Conservation (phyloP, 305 asterid genomes). For the Solanum hybrid region DNA sequence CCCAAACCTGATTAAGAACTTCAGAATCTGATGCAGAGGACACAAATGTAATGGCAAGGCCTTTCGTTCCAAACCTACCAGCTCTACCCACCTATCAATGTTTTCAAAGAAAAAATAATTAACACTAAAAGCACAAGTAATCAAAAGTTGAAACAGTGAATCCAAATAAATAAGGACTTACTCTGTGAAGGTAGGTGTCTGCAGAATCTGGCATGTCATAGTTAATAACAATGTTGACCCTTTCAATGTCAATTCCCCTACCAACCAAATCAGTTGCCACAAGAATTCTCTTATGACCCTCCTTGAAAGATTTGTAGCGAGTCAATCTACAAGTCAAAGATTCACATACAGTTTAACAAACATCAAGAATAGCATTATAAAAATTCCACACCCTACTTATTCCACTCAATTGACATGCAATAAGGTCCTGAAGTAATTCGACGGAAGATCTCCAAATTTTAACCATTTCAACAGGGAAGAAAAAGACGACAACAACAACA, state of each 20-base stretch:
- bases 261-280: conserved; percentile 96
- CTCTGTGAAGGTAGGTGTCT: conserved; percentile 84
- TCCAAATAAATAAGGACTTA: conserved; percentile 3
- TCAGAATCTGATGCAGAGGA: conserved; percentile 86
- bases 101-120: not conserved
- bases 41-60: conserved; percentile 83
- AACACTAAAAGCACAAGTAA: not conserved
- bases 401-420: not conserved
- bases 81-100: conserved; percentile 72
- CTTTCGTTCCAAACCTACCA: conserved; percentile 87
- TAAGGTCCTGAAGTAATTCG: not conserved
- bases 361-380: not conserved
- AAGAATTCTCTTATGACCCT: conserved; percentile 87
- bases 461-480: not conserved
- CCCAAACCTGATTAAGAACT: conserved; percentile 69
- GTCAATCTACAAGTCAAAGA: conserved; percentile 37
- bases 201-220: conserved; percentile 96
- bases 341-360: not conserved
- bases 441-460: not conserved
- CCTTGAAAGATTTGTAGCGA: conserved; percentile 78
- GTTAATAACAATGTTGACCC: conserved; percentile 83
- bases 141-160: not conserved
- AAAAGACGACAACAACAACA: not conserved
- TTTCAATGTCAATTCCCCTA: conserved; percentile 83
- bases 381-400: not conserved